Base-by-base conservation (phyloP, 2,329 filamentous ascomycete species). In the Stenocarpella maydis region DNA sequence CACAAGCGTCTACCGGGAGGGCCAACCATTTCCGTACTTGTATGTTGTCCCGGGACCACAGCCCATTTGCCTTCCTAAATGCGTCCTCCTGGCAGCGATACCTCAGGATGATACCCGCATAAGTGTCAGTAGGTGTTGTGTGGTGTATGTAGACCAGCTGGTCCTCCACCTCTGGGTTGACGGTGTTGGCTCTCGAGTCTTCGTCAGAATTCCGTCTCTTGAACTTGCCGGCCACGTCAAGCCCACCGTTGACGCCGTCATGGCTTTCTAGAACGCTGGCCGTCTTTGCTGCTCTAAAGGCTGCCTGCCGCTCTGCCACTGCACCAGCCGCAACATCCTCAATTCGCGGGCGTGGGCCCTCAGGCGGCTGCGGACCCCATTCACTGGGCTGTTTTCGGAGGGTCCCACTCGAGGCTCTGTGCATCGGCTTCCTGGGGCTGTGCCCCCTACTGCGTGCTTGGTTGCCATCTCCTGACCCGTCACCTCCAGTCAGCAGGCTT, bases 21-120 rank as follows among this genome's bases (percentile, higher is more conserved):
- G 95, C 86, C 19, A 99, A 86, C 72, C 89, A 91, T 75, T 93
- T 93, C 70, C 95, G 90, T 58, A 90, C 89, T 78, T 98, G 95
- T 43, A 98, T 91, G 72, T 90, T 94, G 77, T 98, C 96, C 72
- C 94, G 93, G 8, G 94, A 93, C 96, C 96, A 99, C 76, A 99
- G 90, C 14, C 96, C 90, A 78, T 99, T 99, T 47, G 94, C 90
- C 78, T 93, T 96, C 69, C 93, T 88, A 73, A 99, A 90, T 2
- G 92, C 87, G 58, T 95, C 91, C 68, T 94, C 90, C 72, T 92
- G 89, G 78, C 95, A 98, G 75, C 93, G 91, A 80, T 97, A 99
- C 75, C 91, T 92, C 73, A 99, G 90, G 65, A 96, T 92, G 63
- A 99, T 90, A 3, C 96, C 95, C 1, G 95, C 94, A 74, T 98